A percentile compares a stretch with the other conserved stretches of the same genome.
Conservation (phyloP, 306 rosid genomes). For the Rubus idaeus region DNA sequence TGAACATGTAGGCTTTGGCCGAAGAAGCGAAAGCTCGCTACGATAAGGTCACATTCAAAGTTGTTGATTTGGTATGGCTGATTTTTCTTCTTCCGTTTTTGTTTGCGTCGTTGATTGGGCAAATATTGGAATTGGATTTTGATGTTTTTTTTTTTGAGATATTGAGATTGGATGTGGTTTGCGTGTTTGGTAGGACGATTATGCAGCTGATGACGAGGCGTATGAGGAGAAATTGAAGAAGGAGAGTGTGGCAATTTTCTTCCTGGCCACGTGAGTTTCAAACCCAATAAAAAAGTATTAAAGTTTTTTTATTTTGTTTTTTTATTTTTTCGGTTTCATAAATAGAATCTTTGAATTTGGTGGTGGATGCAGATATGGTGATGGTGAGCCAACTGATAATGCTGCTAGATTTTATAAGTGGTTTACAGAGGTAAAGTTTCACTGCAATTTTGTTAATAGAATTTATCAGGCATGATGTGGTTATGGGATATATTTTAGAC, state of each 20-base stretch:
- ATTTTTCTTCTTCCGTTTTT: neutral
- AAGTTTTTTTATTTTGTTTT: neutral
- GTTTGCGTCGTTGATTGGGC: slow-evolving; percentile 7
- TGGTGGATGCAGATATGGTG: slow-evolving; percentile 78
- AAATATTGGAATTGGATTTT: neutral
- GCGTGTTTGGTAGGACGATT: slow-evolving; percentile 65
- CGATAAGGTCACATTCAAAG: slow-evolving; percentile 70
- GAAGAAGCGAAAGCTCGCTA: slow-evolving; percentile 92
- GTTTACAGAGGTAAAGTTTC: slow-evolving; percentile 70
- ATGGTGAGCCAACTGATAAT: slow-evolving; percentile 98
- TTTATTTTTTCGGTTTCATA: neutral
- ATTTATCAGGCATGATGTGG: neutral
- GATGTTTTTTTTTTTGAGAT: slow-evolving; percentile 12
- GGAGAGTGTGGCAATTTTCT: slow-evolving; percentile 68
- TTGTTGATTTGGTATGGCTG: slow-evolving; percentile 75
- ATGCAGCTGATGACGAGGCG: slow-evolving; percentile 74
- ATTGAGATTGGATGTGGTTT: slow-evolving; percentile 12
- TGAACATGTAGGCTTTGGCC: slow-evolving; percentile 59
- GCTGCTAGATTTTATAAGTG: slow-evolving; percentile 95
- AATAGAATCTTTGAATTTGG: slow-evolving; percentile 15
- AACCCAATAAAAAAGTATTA: neutral
- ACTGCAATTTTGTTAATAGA: neutral
- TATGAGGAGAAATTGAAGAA: slow-evolving; percentile 73
- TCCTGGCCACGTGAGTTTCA: slow-evolving; percentile 86
- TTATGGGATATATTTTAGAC: neutral